These are phyloP conservation scores for Cicer judaicum DNA, from an alignment of 306 rosid genomes.

Conservation along the genomic window DNA sequence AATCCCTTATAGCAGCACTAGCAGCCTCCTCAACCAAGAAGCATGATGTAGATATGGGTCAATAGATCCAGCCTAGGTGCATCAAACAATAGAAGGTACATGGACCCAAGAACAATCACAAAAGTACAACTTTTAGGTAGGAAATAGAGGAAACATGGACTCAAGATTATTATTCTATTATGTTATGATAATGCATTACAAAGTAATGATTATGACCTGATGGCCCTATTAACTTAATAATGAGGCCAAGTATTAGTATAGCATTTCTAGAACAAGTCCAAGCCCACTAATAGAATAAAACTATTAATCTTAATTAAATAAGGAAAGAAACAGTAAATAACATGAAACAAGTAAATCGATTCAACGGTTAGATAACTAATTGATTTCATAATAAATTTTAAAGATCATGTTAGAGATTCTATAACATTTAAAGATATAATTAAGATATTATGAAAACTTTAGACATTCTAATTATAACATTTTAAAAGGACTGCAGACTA, in stretches of 20 bases:
- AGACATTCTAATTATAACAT: slow-evolving; percentile 19
- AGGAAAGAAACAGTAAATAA: too few relatives aligned
- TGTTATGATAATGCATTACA: background rate
- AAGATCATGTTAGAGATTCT: background rate
- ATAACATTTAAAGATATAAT: background rate
- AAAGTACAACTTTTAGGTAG: slow-evolving; percentile 10
- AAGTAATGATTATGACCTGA: slow-evolving; percentile 4
- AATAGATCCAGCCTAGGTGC: slow-evolving; percentile 7
- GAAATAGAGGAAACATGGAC: slow-evolving; percentile 1
- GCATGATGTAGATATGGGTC: slow-evolving; percentile 2
- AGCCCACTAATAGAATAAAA: slow-evolving; percentile 5
- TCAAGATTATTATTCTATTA: background rate
- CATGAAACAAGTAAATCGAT: background rate
- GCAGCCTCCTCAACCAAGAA: background rate
- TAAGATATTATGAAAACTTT: slow-evolving; percentile 8
- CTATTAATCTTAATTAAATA: background rate
- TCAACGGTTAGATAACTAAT: background rate
- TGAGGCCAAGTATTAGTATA: slow-evolving; percentile 15
- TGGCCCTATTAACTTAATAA: slow-evolving; percentile 9
- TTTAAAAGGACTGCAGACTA: slow-evolving; percentile 5
- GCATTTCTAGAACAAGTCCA: slow-evolving; percentile 21
- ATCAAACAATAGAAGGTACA: slow-evolving; percentile 3
- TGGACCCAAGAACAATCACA: slow-evolving; percentile 9
- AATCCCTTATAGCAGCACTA: slow-evolving; percentile 17
- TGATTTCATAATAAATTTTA: background rate